Evolutionary conservation across 495 filamentous ascomycete genomes (phyloP).

Genomic region (Tuber indicum): DNA sequence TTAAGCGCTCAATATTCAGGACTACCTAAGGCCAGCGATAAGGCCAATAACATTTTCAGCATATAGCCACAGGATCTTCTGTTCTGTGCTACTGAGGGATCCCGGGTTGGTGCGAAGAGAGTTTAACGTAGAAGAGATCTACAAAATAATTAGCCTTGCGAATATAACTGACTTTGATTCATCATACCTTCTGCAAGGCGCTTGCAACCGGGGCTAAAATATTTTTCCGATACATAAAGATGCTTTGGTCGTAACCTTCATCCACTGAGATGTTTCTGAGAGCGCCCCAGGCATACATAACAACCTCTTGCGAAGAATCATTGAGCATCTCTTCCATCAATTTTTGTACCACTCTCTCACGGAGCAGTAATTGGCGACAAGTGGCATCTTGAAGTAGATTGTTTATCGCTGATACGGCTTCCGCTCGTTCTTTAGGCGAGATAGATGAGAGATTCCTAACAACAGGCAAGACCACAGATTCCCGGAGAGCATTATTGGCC

Average conservation of each 20-base stretch:
- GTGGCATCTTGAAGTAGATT: conserved; percentile 55
- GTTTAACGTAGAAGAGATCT: conserved; percentile 26
- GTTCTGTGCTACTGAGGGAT: conserved; percentile 17
- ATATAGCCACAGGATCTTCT: conserved; percentile 37
- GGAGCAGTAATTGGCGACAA: conserved; percentile 54
- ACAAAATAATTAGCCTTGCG: conserved; percentile 10
- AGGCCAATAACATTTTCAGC: conserved; percentile 40
- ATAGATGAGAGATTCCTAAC: conserved; percentile 52
- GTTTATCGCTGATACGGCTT: conserved; percentile 51
- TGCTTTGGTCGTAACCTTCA: conserved; percentile 56
- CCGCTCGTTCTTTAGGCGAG: conserved; percentile 50
- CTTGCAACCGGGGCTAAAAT: conserved; percentile 52
- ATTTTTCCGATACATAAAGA: conserved; percentile 56
- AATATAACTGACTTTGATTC: conserved; percentile 4
- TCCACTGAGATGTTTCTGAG: conserved; percentile 53
- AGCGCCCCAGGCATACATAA: conserved; percentile 56
- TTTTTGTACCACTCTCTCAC: conserved; percentile 56
- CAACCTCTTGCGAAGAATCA: conserved; percentile 53
- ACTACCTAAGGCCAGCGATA: conserved; percentile 33
- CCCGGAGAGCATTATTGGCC: conserved; percentile 47
- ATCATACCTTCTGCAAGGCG: conserved; percentile 48
- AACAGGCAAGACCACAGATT: conserved; percentile 53
- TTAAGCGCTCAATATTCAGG: background rate
- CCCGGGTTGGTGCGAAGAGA: conserved; percentile 20
- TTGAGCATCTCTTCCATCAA: conserved; percentile 57